Evolutionary conservation across 2,329 filamentous ascomycete genomes (phyloP), one percentile per base, ranked within the genome.

Genomic region (Calonectria multiphialidica): DNA sequence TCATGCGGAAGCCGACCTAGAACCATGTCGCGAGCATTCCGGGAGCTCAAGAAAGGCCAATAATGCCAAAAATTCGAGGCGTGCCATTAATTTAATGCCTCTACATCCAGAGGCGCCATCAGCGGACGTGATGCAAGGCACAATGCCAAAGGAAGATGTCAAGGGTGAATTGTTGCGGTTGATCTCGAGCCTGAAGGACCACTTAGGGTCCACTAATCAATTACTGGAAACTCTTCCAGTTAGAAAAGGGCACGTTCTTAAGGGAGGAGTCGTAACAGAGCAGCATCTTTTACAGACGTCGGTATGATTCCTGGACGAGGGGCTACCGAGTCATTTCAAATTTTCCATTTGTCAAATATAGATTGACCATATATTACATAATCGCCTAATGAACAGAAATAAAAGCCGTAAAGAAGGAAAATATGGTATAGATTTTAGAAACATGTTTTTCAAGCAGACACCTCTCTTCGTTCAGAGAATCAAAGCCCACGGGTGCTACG

Each of bases 11-110:
- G 18, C 23, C 91, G 13, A 89, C 89, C 0, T 90, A 92, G 72
- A 89, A 85, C 62, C 88, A 89, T 45, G 87, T 91, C 84, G 88
- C 90, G 77, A 88, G 88, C 2, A 0, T 79, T 83, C 5, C 86
- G 87, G 28, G 88, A 90, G 61, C 86, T 89, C 21, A 87, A 87
- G 49, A 84, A 87, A 70, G 7, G 2, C 2, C 21, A 18, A 59
- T 1, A 7, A 4, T 28, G 21, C n/a, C 9, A 10, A 9, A 9
- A 23, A 47, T 7, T 4, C 44, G 9, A 47, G 2, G 2, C 18
- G 5, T 18, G 21, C 53, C 3, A 25, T 40, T 1, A 37, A 9
- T 23, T 7, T 9, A 5, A 10, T 15, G 3, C 33, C 53, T 25
- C 21, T 13, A 1, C 23, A 15, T 2, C 53, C 53, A 12, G 53